Percentiles rank a stretch among this genome's conserved stretches.
Conservation (phyloP, 148 eudicot genomes). For the Arbutus unedo region DNA sequence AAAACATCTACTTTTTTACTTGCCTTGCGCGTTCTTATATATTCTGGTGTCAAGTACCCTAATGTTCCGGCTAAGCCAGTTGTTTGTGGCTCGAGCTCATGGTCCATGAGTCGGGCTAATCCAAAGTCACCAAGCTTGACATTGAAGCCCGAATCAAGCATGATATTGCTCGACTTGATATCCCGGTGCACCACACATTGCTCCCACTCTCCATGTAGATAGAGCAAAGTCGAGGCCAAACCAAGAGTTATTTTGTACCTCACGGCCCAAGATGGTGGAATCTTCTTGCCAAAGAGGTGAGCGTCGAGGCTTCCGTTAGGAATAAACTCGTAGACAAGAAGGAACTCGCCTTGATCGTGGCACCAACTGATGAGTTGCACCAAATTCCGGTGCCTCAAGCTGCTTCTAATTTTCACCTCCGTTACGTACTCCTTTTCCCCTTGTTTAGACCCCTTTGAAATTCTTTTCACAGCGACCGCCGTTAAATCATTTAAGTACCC, state of each 20-base stretch:
- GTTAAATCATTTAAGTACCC: constrained; percentile 15
- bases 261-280: constrained; percentile 30
- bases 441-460: constrained; percentile 25
- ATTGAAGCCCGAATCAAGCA: constrained; percentile 53
- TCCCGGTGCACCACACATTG: constrained; percentile 63
- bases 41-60: constrained; percentile 54
- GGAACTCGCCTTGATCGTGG: constrained; percentile 27
- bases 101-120: constrained; percentile 50
- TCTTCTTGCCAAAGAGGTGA: constrained; percentile 34
- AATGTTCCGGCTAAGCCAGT: constrained; percentile 46
- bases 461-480: constrained; percentile 29
- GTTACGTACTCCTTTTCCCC: constrained; percentile 26
- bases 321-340: constrained; percentile 47
- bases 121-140: constrained; percentile 65
- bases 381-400: constrained; percentile 24
- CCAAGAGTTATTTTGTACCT: constrained; percentile 45
- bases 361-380: constrained; percentile 48
- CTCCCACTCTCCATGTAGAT: constrained; percentile 64
- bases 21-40: constrained; percentile 32
- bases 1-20: constrained; percentile 53
- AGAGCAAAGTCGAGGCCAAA: constrained; percentile 52
- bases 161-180: constrained; percentile 56
- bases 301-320: constrained; percentile 46
- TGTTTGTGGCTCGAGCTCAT: constrained; percentile 41
- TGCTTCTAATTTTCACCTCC: constrained; percentile 32